phyloP scores from a whole-genome alignment of 176 grass and related monocot genomes.

The Carex scoparia region DNA sequence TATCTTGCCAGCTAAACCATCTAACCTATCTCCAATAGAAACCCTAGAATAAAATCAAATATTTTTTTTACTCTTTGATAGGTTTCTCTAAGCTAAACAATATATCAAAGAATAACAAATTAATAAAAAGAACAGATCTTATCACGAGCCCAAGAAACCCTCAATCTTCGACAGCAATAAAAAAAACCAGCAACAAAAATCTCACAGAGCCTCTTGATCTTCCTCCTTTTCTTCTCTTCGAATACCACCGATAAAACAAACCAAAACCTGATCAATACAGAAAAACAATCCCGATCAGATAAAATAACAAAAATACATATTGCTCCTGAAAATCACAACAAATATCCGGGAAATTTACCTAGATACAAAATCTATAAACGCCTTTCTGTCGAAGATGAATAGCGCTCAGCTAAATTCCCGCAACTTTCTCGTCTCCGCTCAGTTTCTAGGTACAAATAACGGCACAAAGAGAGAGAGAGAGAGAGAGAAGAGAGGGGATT shows the following conservation, averaged over 20 bases:
- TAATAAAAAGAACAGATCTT: conserved; percentile 24
- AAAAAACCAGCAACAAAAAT: conserved; percentile 78
- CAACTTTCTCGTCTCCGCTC: conserved; percentile 18
- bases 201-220: conserved; percentile 77
- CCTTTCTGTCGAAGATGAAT: background rate
- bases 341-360: background rate
- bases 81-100: background rate
- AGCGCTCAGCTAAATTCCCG: conserved; percentile 9
- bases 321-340: background rate
- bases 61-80: background rate
- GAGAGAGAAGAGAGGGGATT: background rate
- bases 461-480: conserved; percentile 1
- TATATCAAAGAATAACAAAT: background rate
- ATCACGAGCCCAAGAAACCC: conserved; percentile 57
- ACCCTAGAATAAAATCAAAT: background rate
- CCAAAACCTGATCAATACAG: background rate
- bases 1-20: conserved; percentile 3
- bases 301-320: background rate
- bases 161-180: conserved; percentile 78
- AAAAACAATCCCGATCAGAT: conserved; percentile 12
- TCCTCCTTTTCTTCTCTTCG: conserved; percentile 25
- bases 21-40: background rate
- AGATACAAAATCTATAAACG: background rate
- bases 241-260: conserved; percentile 10
- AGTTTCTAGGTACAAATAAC: conserved; percentile 1